phyloP scores from a whole-genome alignment of 179 eudicot species.

The Heliamphora pulchella region DNA sequence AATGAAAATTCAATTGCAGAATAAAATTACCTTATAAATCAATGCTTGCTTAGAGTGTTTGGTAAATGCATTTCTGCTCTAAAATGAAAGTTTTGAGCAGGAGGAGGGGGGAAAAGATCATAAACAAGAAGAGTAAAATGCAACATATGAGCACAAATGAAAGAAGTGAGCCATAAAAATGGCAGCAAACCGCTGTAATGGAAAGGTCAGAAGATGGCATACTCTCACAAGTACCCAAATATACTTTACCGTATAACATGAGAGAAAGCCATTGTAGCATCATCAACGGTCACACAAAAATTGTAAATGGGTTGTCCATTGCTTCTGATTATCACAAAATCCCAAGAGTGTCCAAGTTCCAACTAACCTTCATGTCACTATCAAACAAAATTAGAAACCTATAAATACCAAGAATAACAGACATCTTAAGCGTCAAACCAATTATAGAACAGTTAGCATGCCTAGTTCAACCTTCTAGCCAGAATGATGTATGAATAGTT shows the following conservation, averaged over 20 bases:
- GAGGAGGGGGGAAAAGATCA: neutral
- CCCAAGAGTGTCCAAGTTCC: slow-evolving; percentile 96
- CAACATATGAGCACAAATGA: slow-evolving; percentile 7
- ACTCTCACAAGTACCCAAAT: neutral
- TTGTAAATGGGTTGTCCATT: slow-evolving; percentile 99
- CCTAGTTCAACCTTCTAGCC: neutral
- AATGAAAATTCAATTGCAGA: neutral
- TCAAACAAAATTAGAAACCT: slow-evolving; percentile 43
- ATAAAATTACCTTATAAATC: slow-evolving; percentile 59
- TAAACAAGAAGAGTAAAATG: neutral
- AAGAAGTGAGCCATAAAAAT: too few relatives aligned
- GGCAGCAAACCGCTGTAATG: neutral
- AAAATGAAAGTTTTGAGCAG: slow-evolving; percentile 22
- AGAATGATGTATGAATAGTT: neutral
- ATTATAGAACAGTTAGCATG: neutral
- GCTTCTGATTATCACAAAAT: slow-evolving; percentile 97
- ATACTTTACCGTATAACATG: slow-evolving; percentile 79
- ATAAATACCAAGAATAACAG: slow-evolving; percentile 10
- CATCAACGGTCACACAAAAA: slow-evolving; percentile 97
- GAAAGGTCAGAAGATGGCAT: neutral
- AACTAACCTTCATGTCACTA: slow-evolving; percentile 77
- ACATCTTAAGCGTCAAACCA: neutral
- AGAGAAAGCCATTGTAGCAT: slow-evolving; percentile 98
- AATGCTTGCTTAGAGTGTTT: slow-evolving; percentile 93
- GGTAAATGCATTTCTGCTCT: slow-evolving; percentile 99